Conservation (phyloP, 805 yeast genomes). For the Cyberlindnera misumaiensis region DNA sequence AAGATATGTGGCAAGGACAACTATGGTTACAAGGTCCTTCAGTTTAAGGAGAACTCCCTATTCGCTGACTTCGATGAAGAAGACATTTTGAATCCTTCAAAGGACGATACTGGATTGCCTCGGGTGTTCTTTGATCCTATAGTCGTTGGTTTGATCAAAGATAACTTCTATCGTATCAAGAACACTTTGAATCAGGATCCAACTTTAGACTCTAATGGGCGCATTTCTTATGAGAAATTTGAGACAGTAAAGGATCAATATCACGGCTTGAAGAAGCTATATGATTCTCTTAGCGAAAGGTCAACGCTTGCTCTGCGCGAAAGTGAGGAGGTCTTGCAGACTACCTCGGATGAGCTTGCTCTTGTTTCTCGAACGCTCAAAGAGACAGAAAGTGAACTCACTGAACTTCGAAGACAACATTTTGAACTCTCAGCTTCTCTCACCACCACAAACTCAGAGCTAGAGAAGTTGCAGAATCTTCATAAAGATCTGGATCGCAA, state of each 20-base stretch:
- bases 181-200: slow-evolving; percentile 74
- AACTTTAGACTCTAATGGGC: slow-evolving; percentile 57
- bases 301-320: slow-evolving; percentile 27
- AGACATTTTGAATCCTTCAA: slow-evolving; percentile 40
- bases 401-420: slow-evolving; percentile 14
- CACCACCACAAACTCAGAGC: slow-evolving; percentile 3
- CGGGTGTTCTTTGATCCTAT: slow-evolving; percentile 62
- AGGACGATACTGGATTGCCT: slow-evolving; percentile 85
- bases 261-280: slow-evolving; percentile 30
- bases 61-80: slow-evolving; percentile 54
- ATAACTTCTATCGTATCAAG: slow-evolving; percentile 60
- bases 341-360: slow-evolving; percentile 9
- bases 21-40: slow-evolving; percentile 64
- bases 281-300: slow-evolving; percentile 27
- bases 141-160: slow-evolving; percentile 62
- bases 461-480: slow-evolving; percentile 25
- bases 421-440: slow-evolving; percentile 17
- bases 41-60: slow-evolving; percentile 53
- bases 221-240: slow-evolving; percentile 50
- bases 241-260: slow-evolving; percentile 27
- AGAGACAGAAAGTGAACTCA: slow-evolving; percentile 12
- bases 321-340: slow-evolving; percentile 15
- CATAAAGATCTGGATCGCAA: slow-evolving; percentile 27
- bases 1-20: slow-evolving; percentile 78
- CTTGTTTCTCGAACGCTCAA: slow-evolving; percentile 9